These are phyloP conservation scores for Stephania cephalantha DNA, from an alignment of 164 flowering plant species.

Conservation along the genomic window DNA sequence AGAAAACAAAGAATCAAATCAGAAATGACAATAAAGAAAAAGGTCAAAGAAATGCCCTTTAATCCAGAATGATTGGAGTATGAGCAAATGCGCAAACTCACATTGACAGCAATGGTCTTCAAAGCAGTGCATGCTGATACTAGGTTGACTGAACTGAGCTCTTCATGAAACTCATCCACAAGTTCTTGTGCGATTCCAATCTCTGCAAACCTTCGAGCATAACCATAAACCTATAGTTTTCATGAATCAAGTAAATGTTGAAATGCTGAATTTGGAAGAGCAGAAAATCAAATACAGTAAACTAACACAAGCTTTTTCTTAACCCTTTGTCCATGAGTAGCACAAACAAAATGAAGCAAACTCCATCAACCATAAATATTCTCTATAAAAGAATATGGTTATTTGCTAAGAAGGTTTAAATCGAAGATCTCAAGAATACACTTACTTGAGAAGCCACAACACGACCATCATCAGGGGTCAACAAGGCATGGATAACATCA, in stretches of 20 bases:
- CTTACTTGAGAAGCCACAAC: slow-evolving; percentile 96
- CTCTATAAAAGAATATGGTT: neutral
- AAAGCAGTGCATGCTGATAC: slow-evolving; percentile 73
- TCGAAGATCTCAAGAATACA: slow-evolving; percentile 1
- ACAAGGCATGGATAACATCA: slow-evolving; percentile 65
- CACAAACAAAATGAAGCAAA: no score
- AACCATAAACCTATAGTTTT: slow-evolving; percentile 74
- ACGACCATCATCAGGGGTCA: slow-evolving; percentile 87
- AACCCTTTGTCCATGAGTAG: no score
- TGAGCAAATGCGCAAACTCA: slow-evolving; percentile 29
- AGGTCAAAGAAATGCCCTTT: neutral
- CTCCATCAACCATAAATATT: no score
- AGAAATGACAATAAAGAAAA: neutral
- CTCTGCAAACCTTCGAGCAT: slow-evolving; percentile 88
- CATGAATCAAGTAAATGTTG: neutral
- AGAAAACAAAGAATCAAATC: neutral
- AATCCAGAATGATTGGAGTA: neutral
- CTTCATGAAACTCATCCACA: slow-evolving; percentile 60
- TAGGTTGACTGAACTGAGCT: slow-evolving; percentile 52
- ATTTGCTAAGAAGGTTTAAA: no score
- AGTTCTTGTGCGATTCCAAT: slow-evolving; percentile 73
- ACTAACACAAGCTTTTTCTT: neutral
- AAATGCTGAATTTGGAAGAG: neutral
- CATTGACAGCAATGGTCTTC: slow-evolving; percentile 91
- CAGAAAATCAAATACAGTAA: no score